Evolutionary conservation across 495 filamentous ascomycete species (phyloP).

Genomic region (Poronia punctata): DNA sequence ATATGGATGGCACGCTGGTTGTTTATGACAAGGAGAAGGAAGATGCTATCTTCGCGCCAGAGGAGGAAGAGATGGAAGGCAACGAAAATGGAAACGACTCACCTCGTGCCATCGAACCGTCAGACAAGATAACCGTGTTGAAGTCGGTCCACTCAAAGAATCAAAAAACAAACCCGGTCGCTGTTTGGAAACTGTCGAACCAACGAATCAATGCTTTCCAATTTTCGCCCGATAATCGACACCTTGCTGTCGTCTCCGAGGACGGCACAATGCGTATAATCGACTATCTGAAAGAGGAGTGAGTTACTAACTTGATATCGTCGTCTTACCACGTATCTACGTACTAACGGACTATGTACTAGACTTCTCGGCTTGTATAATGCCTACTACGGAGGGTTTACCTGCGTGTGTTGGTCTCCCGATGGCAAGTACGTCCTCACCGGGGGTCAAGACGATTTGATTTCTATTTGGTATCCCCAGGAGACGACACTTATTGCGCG

Average conservation of each 20-base stretch:
- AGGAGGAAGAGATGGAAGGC: slow-evolving; percentile 33
- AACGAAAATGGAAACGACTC: slow-evolving; percentile 36
- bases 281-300: slow-evolving; percentile 88
- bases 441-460: slow-evolving; percentile 90
- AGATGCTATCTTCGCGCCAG: slow-evolving; percentile 56
- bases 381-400: slow-evolving; percentile 87
- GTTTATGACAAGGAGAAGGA: slow-evolving; percentile 99
- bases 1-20: slow-evolving; percentile 87
- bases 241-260: slow-evolving; percentile 88
- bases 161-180: slow-evolving; percentile 87
- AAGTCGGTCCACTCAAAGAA: slow-evolving; percentile 90
- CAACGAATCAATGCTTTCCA: slow-evolving; percentile 82
- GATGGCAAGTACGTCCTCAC: slow-evolving; percentile 95
- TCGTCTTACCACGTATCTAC: slow-evolving; percentile 7
- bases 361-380: slow-evolving; percentile 79
- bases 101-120: slow-evolving; percentile 32
- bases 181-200: slow-evolving; percentile 84
- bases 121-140: slow-evolving; percentile 50
- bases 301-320: slow-evolving; percentile 26
- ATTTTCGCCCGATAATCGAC: slow-evolving; percentile 77
- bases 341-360: not conserved
- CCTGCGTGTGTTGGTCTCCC: slow-evolving; percentile 93
- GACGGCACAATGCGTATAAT: slow-evolving; percentile 85
- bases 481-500: slow-evolving; percentile 82
- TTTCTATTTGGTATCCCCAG: slow-evolving; percentile 85